Evolutionary conservation across 805 yeast genomes (phyloP), one percentile per base, ranked within the genome.

Genomic region (Ogataea corticis): DNA sequence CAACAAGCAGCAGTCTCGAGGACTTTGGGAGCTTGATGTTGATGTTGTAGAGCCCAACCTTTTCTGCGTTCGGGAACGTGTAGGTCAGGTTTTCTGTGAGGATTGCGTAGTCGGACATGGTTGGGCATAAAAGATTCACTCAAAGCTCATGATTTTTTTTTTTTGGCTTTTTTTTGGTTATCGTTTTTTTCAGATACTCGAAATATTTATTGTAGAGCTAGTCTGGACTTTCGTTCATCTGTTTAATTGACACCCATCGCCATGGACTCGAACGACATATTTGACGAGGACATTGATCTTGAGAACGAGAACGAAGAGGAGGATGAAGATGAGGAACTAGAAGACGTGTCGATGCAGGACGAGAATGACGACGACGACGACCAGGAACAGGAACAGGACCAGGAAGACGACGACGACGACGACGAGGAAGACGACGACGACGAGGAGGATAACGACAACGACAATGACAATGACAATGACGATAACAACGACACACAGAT

Each of bases 1-100:
- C 99, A 18, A 94, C 75, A 7, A 94, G 65, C 29, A 94, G 70
- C 10, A 91, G 80, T 48, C 96, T 76, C 1, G 92, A 78, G 6
- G 85, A 82, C 75, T 85, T 79, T 1, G 83, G 81, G 16, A 94
- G 73, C 11, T 69, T 54, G 33, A 94, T 58, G 30, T 73, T 71
- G 50, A 92, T 76, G 38, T 87, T 73, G 25, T 76, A 75, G 13
- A 94, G 70, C 0, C 96, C 96, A 2, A 87, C 77, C 41, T 76
- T 74, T 3, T 76, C 70, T 42, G 75, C 70, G 6, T 69, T 65
- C 1, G 85, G 78, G 59, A 86, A 92, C 21, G 76, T 80, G 65
- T 90, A 94, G 2, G 83, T 77, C 41, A 92, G 70, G 36, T 80
- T 68, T 10, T 71, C 68, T 0, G 91, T 82, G 51, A 76, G 81